Evolutionary conservation across 2,329 filamentous ascomycete species (phyloP).

Genomic region (Fusarium newnesense): DNA sequence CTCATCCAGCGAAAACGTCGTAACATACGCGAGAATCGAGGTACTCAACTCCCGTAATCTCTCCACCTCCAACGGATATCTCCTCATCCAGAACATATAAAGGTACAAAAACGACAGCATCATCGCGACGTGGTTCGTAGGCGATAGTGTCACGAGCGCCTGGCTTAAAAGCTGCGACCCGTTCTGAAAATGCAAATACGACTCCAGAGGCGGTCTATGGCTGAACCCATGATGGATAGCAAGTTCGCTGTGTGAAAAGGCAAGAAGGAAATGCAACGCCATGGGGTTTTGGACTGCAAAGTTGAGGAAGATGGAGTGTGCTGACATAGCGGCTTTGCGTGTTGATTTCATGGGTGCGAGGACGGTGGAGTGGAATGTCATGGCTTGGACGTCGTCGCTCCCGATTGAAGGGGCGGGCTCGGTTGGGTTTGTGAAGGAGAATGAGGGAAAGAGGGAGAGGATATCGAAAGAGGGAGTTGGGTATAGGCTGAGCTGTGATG

Average conservation of each 20-base stretch:
- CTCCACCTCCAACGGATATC: neutral
- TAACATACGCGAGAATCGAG: constrained; percentile 4
- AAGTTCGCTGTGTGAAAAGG: constrained; percentile 5
- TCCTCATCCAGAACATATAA: constrained; percentile 15
- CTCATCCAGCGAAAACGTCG: constrained; percentile 1
- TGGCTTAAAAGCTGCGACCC: constrained; percentile 3
- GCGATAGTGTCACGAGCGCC: neutral
- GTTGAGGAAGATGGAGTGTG: constrained; percentile 18
- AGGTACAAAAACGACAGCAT: constrained; percentile 17
- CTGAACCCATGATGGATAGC: constrained; percentile 6
- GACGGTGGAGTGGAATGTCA: constrained; percentile 16
- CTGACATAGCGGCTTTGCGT: neutral
- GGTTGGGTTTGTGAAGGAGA: constrained; percentile 7
- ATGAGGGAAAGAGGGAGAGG: constrained; percentile 1
- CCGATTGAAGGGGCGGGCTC: constrained; percentile 7
- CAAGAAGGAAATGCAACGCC: constrained; percentile 2
- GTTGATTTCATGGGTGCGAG: constrained; percentile 19
- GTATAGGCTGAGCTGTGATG: neutral
- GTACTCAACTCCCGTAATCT: neutral
- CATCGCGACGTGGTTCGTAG: neutral
- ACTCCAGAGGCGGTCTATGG: constrained; percentile 1
- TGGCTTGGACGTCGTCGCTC: constrained; percentile 10
- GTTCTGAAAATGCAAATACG: constrained; percentile 2
- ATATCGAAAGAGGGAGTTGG: constrained; percentile 7
- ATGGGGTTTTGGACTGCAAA: constrained; percentile 11